Conservation (phyloP, 2,329 filamentous ascomycete genomes). For the Alternaria sp. region DNA sequence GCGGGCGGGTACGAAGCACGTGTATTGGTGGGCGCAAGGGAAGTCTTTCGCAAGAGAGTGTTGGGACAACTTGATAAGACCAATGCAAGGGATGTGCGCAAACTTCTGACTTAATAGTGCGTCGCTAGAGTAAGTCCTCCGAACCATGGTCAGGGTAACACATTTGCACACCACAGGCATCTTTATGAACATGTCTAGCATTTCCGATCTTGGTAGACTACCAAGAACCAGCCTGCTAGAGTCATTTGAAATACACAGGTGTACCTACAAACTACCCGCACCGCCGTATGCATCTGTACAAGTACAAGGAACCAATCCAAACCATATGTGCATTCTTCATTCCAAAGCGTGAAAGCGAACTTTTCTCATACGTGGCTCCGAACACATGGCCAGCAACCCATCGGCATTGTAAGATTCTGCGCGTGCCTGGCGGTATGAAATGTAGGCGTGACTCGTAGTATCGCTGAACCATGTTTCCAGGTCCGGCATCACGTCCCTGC, state of each 20-base stretch:
- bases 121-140: neutral
- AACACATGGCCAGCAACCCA: conserved; percentile 7
- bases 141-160: neutral
- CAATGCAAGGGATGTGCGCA: neutral
- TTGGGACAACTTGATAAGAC: neutral
- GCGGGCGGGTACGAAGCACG: conserved; percentile 1
- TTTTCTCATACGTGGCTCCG: conserved; percentile 12
- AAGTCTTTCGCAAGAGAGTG: neutral
- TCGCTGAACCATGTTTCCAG: conserved; percentile 9
- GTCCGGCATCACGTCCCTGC: conserved; percentile 2
- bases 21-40: conserved; percentile 3
- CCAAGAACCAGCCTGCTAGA: conserved; percentile 4
- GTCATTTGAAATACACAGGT: conserved; percentile 5
- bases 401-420: neutral
- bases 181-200: conserved; percentile 11
- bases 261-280: conserved; percentile 8
- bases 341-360: conserved; percentile 22
- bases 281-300: conserved; percentile 35
- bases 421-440: conserved; percentile 7
- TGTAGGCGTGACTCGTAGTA: conserved; percentile 15
- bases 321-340: conserved; percentile 31
- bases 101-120: neutral
- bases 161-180: conserved; percentile 2
- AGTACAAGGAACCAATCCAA: conserved; percentile 35
- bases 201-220: conserved; percentile 10